phyloP scores from a whole-genome alignment of 495 filamentous ascomycete species.

The Penicillium flavigenum region DNA sequence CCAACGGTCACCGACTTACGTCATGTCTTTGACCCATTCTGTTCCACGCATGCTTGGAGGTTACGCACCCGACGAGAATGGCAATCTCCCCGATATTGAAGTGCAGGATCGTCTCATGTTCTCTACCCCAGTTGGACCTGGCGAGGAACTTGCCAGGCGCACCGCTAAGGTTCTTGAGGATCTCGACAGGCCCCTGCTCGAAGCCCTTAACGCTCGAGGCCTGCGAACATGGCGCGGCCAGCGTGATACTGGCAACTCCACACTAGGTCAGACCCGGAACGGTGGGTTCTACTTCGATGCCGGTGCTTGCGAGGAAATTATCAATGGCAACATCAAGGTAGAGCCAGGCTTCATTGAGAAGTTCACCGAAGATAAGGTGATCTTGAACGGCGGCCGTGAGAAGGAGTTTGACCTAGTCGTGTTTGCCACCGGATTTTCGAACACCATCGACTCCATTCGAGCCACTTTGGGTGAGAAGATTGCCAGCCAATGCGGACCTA shows the following conservation, averaged over 20 bases:
- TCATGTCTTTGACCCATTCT: conserved; percentile 44
- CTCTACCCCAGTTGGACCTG: conserved; percentile 20
- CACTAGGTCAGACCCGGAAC: conserved; percentile 46
- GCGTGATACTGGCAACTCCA: conserved; percentile 25
- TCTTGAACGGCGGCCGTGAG: conserved; percentile 58
- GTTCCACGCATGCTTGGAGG: conserved; percentile 23
- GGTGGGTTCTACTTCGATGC: conserved; percentile 76
- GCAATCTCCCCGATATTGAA: conserved; percentile 12
- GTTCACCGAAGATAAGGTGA: conserved; percentile 35
- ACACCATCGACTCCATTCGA: conserved; percentile 33
- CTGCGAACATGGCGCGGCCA: conserved; percentile 29
- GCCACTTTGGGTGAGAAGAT: conserved; percentile 63
- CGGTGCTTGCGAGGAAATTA: conserved; percentile 59
- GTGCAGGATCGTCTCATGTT: conserved; percentile 18
- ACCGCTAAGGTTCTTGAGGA: conserved; percentile 17
- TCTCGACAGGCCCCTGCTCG: conserved; percentile 20
- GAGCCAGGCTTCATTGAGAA: conserved; percentile 50
- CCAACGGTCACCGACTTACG: conserved; percentile 65
- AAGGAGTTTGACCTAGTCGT: conserved; percentile 69
- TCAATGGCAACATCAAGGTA: conserved; percentile 66
- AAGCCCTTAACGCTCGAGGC: conserved; percentile 21
- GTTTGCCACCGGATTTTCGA: conserved; percentile 72
- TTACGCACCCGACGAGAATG: conserved; percentile 19
- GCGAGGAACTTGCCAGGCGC: conserved; percentile 18
- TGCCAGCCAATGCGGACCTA: conserved; percentile 56